Evolutionary conservation across 768 basidiomycete species (phyloP), one percentile per base, ranked within the genome.

Genomic region (Serendipita sp.): DNA sequence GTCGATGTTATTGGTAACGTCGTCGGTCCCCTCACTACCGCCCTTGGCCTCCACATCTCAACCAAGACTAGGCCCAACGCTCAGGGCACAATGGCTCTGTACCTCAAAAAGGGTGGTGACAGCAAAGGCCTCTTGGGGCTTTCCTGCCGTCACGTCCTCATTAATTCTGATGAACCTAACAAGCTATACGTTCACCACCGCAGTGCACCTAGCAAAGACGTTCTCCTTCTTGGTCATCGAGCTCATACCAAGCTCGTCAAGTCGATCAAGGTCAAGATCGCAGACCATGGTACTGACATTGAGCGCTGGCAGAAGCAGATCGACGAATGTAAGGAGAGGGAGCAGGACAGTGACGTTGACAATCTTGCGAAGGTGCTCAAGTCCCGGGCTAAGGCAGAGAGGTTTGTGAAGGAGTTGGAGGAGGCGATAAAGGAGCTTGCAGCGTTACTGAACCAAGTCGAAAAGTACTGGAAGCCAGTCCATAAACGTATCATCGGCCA

Each of bases 11-110:
- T 38, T 31, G n/a, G n/a, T n/a, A n/a, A n/a, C n/a, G n/a, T n/a
- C n/a, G n/a, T n/a, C n/a, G 26, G 44, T 42, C 64, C 64, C 50
- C 63, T 64, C 1, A 65, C 64, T 42, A 14, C 63, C 34, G n/a
- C n/a, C n/a, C n/a, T n/a, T n/a, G n/a, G 28, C 42, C 51, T 72
- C 63, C 63, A 67, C 58, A 74, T 75, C 64, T 71, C 66, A 64
- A 61, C 65, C 56, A 26, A 61, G 22, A 13, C 43, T 28, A 72
- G 66, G 33, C 68, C 71, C 34, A 60, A 64, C 70, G 64, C 65
- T 45, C 63, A 70, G 64, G 74, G 75, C 13, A 75, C 75, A 3
- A 68, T 68, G 2, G 72, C 70, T 9, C 68, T 74, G 61, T 74
- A 68, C 66, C 34, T 75, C 44, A 30, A 56, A 50, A 68, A 69